Conservation (phyloP, 306 rosid species). For the Myrica gale region DNA sequence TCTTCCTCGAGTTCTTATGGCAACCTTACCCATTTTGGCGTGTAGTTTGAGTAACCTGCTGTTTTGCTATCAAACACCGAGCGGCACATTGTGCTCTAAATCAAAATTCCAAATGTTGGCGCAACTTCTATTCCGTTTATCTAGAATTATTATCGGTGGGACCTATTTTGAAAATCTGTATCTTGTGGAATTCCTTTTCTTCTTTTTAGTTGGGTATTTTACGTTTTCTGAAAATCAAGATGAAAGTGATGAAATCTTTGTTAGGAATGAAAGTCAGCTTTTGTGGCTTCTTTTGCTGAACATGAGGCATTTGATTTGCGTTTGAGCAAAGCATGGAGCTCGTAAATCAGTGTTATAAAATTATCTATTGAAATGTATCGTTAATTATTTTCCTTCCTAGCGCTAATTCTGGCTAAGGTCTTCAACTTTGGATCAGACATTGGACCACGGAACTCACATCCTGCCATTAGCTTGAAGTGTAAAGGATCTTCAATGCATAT, state of each 20-base stretch:
- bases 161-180: slow-evolving; percentile 3
- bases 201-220: not conserved
- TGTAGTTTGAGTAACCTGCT: slow-evolving; percentile 5
- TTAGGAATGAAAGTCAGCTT: too few relatives aligned
- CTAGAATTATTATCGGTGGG: slow-evolving; percentile 1
- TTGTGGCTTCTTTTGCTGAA: not conserved
- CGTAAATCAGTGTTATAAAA: not conserved
- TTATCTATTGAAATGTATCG: not conserved
- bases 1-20: not conserved
- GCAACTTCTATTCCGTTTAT: not conserved
- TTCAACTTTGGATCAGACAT: too few relatives aligned
- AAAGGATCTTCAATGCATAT: too few relatives aligned
- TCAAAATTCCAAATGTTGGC: slow-evolving; percentile 15
- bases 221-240: not conserved
- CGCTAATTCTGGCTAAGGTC: too few relatives aligned
- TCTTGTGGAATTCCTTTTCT: not conserved
- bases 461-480: too few relatives aligned
- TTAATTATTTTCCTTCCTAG: too few relatives aligned
- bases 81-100: slow-evolving; percentile 30
- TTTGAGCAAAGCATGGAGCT: not conserved
- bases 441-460: too few relatives aligned
- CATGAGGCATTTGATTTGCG: not conserved
- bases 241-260: too few relatives aligned
- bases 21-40: slow-evolving; percentile 10
- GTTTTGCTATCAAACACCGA: not conserved